Base-by-base conservation (phyloP, 495 filamentous ascomycete species). In the Tuber indicum region DNA sequence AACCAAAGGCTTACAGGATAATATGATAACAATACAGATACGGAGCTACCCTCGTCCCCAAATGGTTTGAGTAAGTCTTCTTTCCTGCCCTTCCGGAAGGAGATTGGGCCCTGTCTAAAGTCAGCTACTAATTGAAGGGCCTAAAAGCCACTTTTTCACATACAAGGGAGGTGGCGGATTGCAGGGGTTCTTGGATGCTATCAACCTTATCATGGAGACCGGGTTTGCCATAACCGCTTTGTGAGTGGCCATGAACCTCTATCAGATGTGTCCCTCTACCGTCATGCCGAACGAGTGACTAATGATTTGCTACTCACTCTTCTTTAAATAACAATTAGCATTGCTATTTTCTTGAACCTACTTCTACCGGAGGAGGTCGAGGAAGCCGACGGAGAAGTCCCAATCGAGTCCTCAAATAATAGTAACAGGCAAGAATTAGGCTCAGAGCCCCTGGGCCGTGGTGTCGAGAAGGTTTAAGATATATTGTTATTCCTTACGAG, bases 141-240 rank as follows among this genome's bases (percentile, higher is more conserved):
- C 73, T 14, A 84, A 84, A 76, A 81, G 81, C 49, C 90, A 89
- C 78, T 89, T 96, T 76, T 97, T 97, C 84, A 92, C 92, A 9
- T 89, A 88, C 70, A 79, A 76, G 0, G 93, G 93, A 26, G 85
- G 78, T 45, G 78, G 78, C 14, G 87, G 89, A 16, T 86, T 95
- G 73, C 87, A 88, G 49, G 94, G 94, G 4, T 91, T 97, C 84
- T 87, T 94, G 74, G 92, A 97, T 82, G 94, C 94, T 69, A 92
- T 96, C 17, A 88, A 87, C 39, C 85, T 98, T 45, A 87, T 97
- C 71, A 90, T 96, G 89, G 89, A 92, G 84, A 96, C 93, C 41
- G 91, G 91, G 4, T 92, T 92, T 78, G 90, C 89, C 0, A 86
- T 97, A 39, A 91, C 91, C 0, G 93, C 91, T 0, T 70, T 81